Evolutionary conservation across 768 basidiomycete genomes (phyloP).

Genomic region (Jaapia argillacea): DNA sequence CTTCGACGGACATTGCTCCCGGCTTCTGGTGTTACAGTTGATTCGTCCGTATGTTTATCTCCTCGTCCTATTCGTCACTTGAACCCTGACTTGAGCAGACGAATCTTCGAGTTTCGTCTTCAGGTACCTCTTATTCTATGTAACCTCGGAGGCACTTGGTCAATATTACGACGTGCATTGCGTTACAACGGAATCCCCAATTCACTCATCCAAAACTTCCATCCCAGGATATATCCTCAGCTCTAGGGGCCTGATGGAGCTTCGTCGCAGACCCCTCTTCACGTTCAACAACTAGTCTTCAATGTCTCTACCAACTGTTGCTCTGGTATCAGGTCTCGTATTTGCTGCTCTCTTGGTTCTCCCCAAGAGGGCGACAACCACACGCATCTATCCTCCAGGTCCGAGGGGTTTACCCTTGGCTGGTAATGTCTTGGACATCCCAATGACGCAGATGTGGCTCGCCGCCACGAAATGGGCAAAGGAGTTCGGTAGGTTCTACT

Average conservation of each 20-base stretch:
- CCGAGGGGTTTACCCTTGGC: conserved; percentile 11
- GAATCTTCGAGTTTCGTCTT: too few relatives aligned
- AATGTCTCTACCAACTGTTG: neutral
- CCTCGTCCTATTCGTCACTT: too few relatives aligned
- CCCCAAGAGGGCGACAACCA: neutral
- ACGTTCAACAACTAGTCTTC: neutral
- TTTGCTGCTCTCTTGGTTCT: neutral
- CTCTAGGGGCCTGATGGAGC: neutral
- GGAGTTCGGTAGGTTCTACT: conserved; percentile 7
- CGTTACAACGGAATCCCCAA: too few relatives aligned
- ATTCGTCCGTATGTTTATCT: too few relatives aligned
- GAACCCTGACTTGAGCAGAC: too few relatives aligned
- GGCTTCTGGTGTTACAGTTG: too few relatives aligned
- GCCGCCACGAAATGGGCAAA: conserved; percentile 4
- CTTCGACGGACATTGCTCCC: too few relatives aligned
- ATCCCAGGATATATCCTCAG: neutral
- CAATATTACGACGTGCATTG: too few relatives aligned
- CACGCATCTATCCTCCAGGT: conserved; percentile 12
- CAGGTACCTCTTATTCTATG: too few relatives aligned
- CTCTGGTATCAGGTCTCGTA: neutral
- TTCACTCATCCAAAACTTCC: neutral
- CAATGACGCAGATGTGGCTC: conserved; percentile 13
- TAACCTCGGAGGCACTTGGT: too few relatives aligned
- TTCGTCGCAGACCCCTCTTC: neutral
- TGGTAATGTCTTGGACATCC: conserved; percentile 16